A percentile compares a stretch with the other conserved stretches of the same genome.
Evolutionary conservation across 2,329 filamentous ascomycete genomes (phyloP).

Genomic region (Fusarium mundagurra): DNA sequence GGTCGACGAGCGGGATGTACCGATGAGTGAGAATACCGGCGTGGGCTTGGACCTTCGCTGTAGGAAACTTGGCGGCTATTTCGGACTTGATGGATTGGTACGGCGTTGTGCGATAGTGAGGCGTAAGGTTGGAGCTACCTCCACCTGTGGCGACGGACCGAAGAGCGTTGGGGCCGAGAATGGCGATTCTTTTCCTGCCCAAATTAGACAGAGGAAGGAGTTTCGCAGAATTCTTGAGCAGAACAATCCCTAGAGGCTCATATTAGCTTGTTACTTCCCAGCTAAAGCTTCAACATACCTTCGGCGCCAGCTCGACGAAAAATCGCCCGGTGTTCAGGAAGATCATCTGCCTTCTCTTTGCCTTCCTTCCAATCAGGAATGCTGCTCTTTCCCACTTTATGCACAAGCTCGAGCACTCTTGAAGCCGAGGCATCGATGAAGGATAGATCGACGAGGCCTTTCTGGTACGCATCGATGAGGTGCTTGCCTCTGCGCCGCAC

Average conservation of each 20-base stretch:
- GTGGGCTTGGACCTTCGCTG: neutral
- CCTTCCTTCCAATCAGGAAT: slow-evolving; percentile 25
- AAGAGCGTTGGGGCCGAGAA: slow-evolving; percentile 22
- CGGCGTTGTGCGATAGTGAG: slow-evolving; percentile 23
- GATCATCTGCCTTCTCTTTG: slow-evolving; percentile 12
- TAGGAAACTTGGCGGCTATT: neutral
- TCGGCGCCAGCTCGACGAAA: slow-evolving; percentile 21
- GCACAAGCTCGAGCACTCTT: slow-evolving; percentile 8
- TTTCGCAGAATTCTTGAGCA: slow-evolving; percentile 12
- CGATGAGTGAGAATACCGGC: slow-evolving; percentile 24
- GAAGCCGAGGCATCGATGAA: slow-evolving; percentile 16
- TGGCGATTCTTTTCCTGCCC: neutral
- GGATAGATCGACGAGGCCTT: slow-evolving; percentile 7
- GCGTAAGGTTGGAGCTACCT: slow-evolving; percentile 22
- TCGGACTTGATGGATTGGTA: slow-evolving; percentile 10
- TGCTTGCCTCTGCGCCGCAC: slow-evolving; percentile 20
- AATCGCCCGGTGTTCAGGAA: slow-evolving; percentile 16
- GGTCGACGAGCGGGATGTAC: slow-evolving; percentile 12
- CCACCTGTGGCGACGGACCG: slow-evolving; percentile 16
- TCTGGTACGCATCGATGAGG: slow-evolving; percentile 10
- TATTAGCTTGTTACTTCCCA: neutral
- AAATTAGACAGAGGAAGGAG: slow-evolving; percentile 5
- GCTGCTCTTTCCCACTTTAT: slow-evolving; percentile 12
- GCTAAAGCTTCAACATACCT: neutral
- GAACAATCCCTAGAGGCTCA: slow-evolving; percentile 10